phyloP scores from a whole-genome alignment of 1,139 yeast genomes.

The Blastobotrys capitulatus region DNA sequence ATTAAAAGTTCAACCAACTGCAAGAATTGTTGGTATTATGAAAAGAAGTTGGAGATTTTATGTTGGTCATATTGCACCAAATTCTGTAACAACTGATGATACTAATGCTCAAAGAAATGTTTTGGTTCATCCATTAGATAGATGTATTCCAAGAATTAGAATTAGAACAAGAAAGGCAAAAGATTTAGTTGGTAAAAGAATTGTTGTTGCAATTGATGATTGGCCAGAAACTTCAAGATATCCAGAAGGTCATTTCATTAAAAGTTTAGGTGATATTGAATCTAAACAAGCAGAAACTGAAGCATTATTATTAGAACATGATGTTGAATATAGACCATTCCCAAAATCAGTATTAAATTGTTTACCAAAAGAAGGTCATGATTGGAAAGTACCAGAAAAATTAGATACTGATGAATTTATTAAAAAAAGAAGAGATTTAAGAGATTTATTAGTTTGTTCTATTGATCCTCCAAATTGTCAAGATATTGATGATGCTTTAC shows the following conservation, averaged over 20 bases:
- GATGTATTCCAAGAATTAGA: slow-evolving; percentile 78
- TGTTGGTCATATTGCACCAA: slow-evolving; percentile 89
- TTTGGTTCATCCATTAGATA: slow-evolving; percentile 84
- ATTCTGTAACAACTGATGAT: slow-evolving; percentile 58
- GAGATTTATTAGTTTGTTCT: slow-evolving; percentile 87
- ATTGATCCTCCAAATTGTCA: slow-evolving; percentile 99
- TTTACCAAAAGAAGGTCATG: slow-evolving; percentile 86
- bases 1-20: slow-evolving; percentile 74
- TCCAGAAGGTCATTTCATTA: slow-evolving; percentile 93
- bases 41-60: slow-evolving; percentile 95
- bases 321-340: slow-evolving; percentile 94
- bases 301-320: slow-evolving; percentile 87
- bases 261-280: slow-evolving; percentile 85
- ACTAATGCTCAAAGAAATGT: slow-evolving; percentile 53
- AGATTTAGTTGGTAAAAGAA: slow-evolving; percentile 78
- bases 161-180: slow-evolving; percentile 83
- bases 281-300: slow-evolving; percentile 95
- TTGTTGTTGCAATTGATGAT: slow-evolving; percentile 85
- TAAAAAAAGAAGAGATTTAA: slow-evolving; percentile 61
- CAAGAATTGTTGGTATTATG: slow-evolving; percentile 78
- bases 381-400: slow-evolving; percentile 81
- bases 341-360: slow-evolving; percentile 89
- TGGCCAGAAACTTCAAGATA: slow-evolving; percentile 84
- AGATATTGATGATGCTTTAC: slow-evolving; percentile 98
- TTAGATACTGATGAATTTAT: slow-evolving; percentile 37